Evolutionary conservation across 2,329 filamentous ascomycete species (phyloP).

Genomic region (Pseudogymnoascus sp.): DNA sequence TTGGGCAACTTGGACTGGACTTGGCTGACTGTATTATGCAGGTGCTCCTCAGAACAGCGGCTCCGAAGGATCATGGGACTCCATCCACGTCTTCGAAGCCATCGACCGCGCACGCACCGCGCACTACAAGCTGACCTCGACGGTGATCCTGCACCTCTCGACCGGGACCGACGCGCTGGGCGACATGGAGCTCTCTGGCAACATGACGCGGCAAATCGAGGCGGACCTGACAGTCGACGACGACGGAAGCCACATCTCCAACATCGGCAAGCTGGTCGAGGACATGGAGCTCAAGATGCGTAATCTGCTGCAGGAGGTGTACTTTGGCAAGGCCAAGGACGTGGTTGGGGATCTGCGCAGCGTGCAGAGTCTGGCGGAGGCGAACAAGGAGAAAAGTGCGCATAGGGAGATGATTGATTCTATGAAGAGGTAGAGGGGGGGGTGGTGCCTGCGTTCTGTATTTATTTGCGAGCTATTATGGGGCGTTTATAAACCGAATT

Average conservation of each 20-base stretch:
- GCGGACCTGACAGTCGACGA: constrained; percentile 81
- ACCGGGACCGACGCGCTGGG: constrained; percentile 62
- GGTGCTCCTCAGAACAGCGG: constrained; percentile 58
- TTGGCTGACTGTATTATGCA: constrained; percentile 29
- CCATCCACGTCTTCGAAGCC: constrained; percentile 96
- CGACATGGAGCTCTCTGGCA: constrained; percentile 85
- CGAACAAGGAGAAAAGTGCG: constrained; percentile 72
- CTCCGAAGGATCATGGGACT: constrained; percentile 85
- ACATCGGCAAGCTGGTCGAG: constrained; percentile 89
- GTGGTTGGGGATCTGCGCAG: constrained; percentile 93
- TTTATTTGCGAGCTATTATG: constrained; percentile 5
- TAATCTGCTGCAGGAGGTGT: constrained; percentile 95
- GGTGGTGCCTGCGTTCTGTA: background rate
- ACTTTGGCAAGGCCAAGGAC: constrained; percentile 99
- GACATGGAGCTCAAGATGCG: constrained; percentile 99
- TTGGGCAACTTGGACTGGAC: constrained; percentile 1
- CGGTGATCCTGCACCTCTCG: constrained; percentile 84
- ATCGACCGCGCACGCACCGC: constrained; percentile 84
- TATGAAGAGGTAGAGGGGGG: constrained; percentile 31
- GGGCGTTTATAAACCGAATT: constrained; percentile 6
- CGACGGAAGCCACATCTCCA: constrained; percentile 89
- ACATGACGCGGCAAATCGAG: constrained; percentile 97
- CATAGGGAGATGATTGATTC: constrained; percentile 80
- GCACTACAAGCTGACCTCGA: constrained; percentile 96
- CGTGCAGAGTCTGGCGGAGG: constrained; percentile 74